These are phyloP conservation scores for Hypsizygus marmoreus DNA, from an alignment of 768 basidiomycete genomes.

Conservation along the genomic window DNA sequence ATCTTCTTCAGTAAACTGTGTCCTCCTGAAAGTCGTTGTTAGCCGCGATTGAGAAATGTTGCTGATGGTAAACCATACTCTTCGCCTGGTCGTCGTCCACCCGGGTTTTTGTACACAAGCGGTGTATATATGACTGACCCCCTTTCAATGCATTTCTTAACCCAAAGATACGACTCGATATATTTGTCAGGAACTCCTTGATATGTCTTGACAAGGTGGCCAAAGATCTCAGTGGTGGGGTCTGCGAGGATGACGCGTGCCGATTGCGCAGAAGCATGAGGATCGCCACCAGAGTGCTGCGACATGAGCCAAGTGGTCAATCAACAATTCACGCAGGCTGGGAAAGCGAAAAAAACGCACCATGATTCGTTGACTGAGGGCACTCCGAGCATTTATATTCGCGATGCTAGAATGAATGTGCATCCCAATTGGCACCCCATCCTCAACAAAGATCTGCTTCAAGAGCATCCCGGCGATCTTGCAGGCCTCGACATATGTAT, in stretches of 20 bases:
- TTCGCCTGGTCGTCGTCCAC: conserved; percentile 78
- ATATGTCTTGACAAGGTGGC: conserved; percentile 70
- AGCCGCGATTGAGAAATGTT: conserved; percentile 1
- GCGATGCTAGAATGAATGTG: conserved; percentile 83
- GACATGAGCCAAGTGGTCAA: no score
- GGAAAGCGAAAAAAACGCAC: conserved; percentile 35
- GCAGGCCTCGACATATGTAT: conserved; percentile 83
- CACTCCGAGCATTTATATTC: conserved; percentile 70
- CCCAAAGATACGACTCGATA: conserved; percentile 82
- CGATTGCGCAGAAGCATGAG: conserved; percentile 65
- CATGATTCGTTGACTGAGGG: conserved; percentile 71
- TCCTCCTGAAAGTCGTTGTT: conserved; percentile 49
- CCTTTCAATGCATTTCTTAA: conserved; percentile 80
- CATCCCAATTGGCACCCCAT: conserved; percentile 67
- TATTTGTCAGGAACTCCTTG: conserved; percentile 72
- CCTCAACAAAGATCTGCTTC: conserved; percentile 74
- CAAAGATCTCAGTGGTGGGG: conserved; percentile 75
- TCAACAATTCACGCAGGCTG: conserved; percentile 2
- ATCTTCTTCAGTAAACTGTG: conserved; percentile 76
- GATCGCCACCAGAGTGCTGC: conserved; percentile 82
- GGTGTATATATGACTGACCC: conserved; percentile 69
- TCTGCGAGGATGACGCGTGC: conserved; percentile 81
- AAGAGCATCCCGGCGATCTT: conserved; percentile 73
- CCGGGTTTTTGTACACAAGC: conserved; percentile 81
- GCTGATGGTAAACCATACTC: conserved; percentile 56